Conservation (phyloP, 371 early-diverging fungal genomes). For the Mortierella sp. region DNA sequence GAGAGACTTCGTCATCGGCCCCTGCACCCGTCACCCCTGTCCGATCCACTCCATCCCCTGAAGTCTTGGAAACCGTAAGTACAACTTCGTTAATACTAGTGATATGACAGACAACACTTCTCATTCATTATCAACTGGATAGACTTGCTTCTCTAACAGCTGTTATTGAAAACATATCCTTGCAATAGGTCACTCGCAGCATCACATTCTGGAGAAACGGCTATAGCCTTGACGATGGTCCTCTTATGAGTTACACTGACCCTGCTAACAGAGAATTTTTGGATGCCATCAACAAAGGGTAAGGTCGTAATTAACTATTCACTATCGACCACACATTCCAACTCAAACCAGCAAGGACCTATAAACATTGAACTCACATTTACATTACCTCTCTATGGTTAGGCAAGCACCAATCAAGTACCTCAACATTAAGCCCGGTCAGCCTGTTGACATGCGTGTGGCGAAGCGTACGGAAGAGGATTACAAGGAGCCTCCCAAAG, state of each 20-base stretch:
- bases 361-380: background rate
- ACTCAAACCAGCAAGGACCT: background rate
- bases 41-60: constrained; percentile 38
- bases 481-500: constrained; percentile 87
- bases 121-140: background rate
- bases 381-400: background rate
- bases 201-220: constrained; percentile 97
- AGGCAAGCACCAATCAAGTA: constrained; percentile 77
- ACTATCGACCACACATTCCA: background rate
- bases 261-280: constrained; percentile 90
- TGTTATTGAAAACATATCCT: background rate
- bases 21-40: constrained; percentile 26
- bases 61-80: constrained; percentile 60
- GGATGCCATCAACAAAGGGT: constrained; percentile 91
- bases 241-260: constrained; percentile 85
- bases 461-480: constrained; percentile 88
- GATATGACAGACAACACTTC: no score
- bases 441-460: constrained; percentile 93
- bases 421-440: constrained; percentile 92
- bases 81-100: background rate
- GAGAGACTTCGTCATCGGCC: constrained; percentile 66
- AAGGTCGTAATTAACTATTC: constrained; percentile 23
- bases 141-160: background rate
- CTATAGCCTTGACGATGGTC: constrained; percentile 96
- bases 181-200: constrained; percentile 71